These are phyloP conservation scores for Iberis pinnata DNA, from an alignment of 345 rosid genomes.

Conservation along the genomic window DNA sequence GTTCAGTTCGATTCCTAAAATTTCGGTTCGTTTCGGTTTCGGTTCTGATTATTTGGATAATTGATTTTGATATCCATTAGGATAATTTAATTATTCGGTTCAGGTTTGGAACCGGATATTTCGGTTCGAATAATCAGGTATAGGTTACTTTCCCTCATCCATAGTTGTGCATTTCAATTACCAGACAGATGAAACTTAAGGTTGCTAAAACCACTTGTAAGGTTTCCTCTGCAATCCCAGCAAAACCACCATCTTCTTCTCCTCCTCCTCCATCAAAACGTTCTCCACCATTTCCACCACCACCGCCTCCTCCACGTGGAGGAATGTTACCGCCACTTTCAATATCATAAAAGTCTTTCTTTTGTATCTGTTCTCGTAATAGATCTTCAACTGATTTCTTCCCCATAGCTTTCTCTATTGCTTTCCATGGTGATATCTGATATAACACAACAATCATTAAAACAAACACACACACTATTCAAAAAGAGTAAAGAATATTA, in stretches of 20 bases:
- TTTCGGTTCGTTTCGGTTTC: too few species aligned
- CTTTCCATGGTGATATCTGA: slow-evolving; percentile 60
- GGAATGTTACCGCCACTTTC: slow-evolving; percentile 43
- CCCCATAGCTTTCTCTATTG: slow-evolving; percentile 49
- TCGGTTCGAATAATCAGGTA: too few species aligned
- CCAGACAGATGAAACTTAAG: slow-evolving; percentile 56
- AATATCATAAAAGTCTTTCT: slow-evolving; percentile 43
- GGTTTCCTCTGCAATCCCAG: slow-evolving; percentile 48
- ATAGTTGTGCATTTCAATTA: slow-evolving; percentile 15
- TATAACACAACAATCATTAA: slow-evolving; percentile 2
- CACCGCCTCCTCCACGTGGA: slow-evolving; percentile 40
- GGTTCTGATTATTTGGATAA: too few species aligned
- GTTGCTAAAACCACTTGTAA: slow-evolving; percentile 64
- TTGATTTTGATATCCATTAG: too few species aligned
- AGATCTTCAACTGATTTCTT: slow-evolving; percentile 55
- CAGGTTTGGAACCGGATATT: too few species aligned
- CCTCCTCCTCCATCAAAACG: slow-evolving; percentile 37
- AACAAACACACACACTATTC: neutral
- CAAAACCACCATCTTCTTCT: slow-evolving; percentile 46
- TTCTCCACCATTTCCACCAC: slow-evolving; percentile 31
- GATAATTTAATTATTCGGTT: too few species aligned
- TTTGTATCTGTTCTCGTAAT: slow-evolving; percentile 53
- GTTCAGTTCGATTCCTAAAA: too few species aligned
- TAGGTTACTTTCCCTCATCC: too few species aligned
- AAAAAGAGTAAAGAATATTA: too few species aligned